Evolutionary conservation across 768 basidiomycete species (phyloP).

Genomic region (Sutorius australiensis): DNA sequence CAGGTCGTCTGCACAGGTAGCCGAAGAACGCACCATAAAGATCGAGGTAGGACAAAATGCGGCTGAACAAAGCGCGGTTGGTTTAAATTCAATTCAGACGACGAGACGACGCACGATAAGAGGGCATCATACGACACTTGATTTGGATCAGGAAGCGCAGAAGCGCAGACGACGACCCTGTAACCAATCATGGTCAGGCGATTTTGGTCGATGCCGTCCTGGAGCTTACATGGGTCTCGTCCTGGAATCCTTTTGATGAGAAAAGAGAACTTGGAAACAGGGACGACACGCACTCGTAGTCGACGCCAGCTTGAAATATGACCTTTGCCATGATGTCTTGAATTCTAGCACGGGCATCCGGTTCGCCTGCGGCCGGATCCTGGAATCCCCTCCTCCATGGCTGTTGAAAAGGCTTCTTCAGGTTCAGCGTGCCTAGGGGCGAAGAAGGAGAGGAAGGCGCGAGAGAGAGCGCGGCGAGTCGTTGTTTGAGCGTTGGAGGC

Average conservation of each 20-base stretch:
- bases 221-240: conserved; percentile 78
- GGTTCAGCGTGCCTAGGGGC: conserved; percentile 20
- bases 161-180: conserved; percentile 82
- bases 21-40: conserved; percentile 59
- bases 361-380: conserved; percentile 22
- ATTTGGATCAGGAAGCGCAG: conserved; percentile 76
- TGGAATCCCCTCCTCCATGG: conserved; percentile 48
- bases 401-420: conserved; percentile 43
- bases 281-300: conserved; percentile 67
- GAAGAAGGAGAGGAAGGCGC: conserved; percentile 49
- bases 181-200: conserved; percentile 6
- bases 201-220: neutral
- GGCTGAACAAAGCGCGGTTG: conserved; percentile 38
- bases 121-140: conserved; percentile 75
- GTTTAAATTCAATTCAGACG: conserved; percentile 3
- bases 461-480: conserved; percentile 59
- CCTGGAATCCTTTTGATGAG: conserved; percentile 37
- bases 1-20: neutral
- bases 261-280: conserved; percentile 4
- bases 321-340: conserved; percentile 66
- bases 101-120: conserved; percentile 51
- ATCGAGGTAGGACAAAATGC: conserved; percentile 74
- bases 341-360: conserved; percentile 40
- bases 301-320: conserved; percentile 87
- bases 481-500: conserved; percentile 56